phyloP scores from a whole-genome alignment of 257 asterid genomes.

The Sherardia arvensis region DNA sequence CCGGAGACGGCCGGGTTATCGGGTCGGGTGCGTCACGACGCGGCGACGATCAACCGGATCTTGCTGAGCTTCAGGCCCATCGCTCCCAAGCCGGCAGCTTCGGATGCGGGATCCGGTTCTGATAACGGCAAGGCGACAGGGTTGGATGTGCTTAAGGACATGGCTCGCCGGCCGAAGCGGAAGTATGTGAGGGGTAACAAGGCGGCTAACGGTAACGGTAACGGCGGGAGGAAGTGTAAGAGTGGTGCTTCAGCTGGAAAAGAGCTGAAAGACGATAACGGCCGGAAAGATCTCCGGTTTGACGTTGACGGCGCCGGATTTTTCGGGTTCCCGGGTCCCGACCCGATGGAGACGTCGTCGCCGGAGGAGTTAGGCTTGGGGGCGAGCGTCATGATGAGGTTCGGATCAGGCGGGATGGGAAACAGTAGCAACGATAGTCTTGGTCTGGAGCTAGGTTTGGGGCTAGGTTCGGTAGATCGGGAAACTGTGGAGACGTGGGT shows the following conservation, averaged over 20 bases:
- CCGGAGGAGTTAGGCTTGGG: slow-evolving; percentile 17
- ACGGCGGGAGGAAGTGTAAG: slow-evolving; percentile 11
- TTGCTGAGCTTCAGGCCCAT: slow-evolving; percentile 38
- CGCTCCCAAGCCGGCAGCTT: slow-evolving; percentile 37
- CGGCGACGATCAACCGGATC: slow-evolving; percentile 22
- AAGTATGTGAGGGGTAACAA: slow-evolving; percentile 40
- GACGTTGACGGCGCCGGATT: slow-evolving; percentile 5
- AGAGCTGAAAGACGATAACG: neutral
- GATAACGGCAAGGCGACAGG: slow-evolving; percentile 2
- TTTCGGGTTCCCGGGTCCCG: slow-evolving; percentile 1
- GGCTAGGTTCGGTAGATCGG: slow-evolving; percentile 17
- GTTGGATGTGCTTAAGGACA: neutral
- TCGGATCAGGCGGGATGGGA: slow-evolving; percentile 6
- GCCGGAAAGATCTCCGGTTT: slow-evolving; percentile 6
- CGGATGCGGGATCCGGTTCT: slow-evolving; percentile 15
- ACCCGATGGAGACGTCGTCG: neutral
- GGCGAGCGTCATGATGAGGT: neutral
- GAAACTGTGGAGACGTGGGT: slow-evolving; percentile 40
- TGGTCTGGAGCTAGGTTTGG: neutral
- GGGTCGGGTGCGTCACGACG: slow-evolving; percentile 11
- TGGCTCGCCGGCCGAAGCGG: slow-evolving; percentile 26
- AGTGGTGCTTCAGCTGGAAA: neutral
- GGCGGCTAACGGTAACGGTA: neutral
- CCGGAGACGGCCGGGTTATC: neutral
- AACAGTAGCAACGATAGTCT: slow-evolving; percentile 1